Percentiles rank a stretch among this genome's conserved stretches.
These are phyloP conservation scores for Cercospora sp. DNA, from an alignment of 2,329 filamentous ascomycete species.

Conservation along the genomic window DNA sequence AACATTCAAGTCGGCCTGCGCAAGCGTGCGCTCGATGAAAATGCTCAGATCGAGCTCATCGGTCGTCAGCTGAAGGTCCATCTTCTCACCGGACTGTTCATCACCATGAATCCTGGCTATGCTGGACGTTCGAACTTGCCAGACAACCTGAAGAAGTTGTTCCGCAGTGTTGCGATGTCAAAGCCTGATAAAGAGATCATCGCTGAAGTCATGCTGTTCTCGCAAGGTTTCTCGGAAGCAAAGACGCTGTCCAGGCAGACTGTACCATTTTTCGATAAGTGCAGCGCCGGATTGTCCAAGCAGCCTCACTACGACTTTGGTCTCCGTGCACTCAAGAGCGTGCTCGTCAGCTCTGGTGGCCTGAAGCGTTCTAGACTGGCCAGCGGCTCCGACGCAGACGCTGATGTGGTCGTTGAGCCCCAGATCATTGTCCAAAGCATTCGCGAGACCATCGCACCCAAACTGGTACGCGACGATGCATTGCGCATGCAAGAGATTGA, in stretches of 20 bases:
- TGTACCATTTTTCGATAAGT: conserved; percentile 97
- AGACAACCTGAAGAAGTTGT: conserved; percentile 98
- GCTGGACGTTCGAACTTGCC: conserved; percentile 96
- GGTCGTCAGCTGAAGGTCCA: conserved; percentile 89
- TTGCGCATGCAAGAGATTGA: conserved; percentile 85
- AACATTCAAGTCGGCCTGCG: conserved; percentile 97
- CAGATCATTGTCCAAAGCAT: conserved; percentile 99
- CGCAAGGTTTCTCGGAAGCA: conserved; percentile 95
- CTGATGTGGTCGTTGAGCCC: conserved; percentile 76
- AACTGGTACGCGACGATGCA: conserved; percentile 90
- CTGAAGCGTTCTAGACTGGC: conserved; percentile 82
- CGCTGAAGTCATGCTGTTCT: conserved; percentile 99
- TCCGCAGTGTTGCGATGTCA: conserved; percentile 99
- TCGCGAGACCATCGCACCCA: conserved; percentile 95
- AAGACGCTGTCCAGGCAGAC: conserved; percentile 92
- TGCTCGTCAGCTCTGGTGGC: conserved; percentile 94
- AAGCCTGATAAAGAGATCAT: conserved; percentile 99
- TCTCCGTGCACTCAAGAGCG: conserved; percentile 95
- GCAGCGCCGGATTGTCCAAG: conserved; percentile 77
- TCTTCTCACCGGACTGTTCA: conserved; percentile 94
- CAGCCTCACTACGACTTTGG: conserved; percentile 99
- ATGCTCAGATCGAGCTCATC: conserved; percentile 88
- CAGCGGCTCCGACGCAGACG: conserved; percentile 52
- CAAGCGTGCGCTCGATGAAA: conserved; percentile 76
- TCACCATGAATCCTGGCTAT: conserved; percentile 99